Evolutionary conservation across 2,329 filamentous ascomycete genomes (phyloP).

Genomic region (Ceratocystis cubensis): DNA sequence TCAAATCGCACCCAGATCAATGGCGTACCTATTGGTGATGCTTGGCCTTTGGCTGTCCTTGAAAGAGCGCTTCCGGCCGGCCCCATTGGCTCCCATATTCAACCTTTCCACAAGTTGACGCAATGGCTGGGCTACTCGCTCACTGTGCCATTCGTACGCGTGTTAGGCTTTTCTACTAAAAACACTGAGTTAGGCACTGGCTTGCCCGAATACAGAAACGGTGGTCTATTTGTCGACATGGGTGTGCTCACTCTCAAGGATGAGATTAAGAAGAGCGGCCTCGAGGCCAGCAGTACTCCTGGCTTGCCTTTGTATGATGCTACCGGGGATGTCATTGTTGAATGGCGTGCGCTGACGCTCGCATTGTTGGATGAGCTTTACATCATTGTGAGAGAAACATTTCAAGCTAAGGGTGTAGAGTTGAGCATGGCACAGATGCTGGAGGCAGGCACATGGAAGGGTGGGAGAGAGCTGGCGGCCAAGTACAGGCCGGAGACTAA

Average conservation of each 20-base stretch:
- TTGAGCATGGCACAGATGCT: conserved; percentile 39
- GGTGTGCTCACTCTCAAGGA: conserved; percentile 41
- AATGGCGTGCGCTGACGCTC: conserved; percentile 48
- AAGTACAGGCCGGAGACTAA: conserved; percentile 66
- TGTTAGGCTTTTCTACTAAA: conserved; percentile 40
- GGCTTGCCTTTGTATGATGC: conserved; percentile 40
- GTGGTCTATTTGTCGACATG: conserved; percentile 53
- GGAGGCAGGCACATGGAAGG: conserved; percentile 46
- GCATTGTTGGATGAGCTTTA: conserved; percentile 42
- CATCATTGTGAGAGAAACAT: conserved; percentile 30
- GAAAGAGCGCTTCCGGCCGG: conserved; percentile 14
- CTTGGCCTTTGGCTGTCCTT: conserved; percentile 34
- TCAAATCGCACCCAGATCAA: conserved; percentile 38
- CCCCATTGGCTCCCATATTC: conserved; percentile 27
- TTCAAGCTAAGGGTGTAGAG: conserved; percentile 28
- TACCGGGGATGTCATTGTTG: conserved; percentile 45
- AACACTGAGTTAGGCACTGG: conserved; percentile 49
- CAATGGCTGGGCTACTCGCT: conserved; percentile 65
- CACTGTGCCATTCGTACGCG: conserved; percentile 49
- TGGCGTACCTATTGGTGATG: conserved; percentile 36
- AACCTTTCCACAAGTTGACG: conserved; percentile 50
- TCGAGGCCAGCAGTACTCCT: conserved; percentile 28
- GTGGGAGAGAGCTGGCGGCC: conserved; percentile 68
- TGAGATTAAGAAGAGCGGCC: conserved; percentile 33
- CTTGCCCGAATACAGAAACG: conserved; percentile 60